A percentile compares a stretch with the other conserved stretches of the same genome.
phyloP scores from a whole-genome alignment of 2,329 filamentous ascomycete genomes.

The Sordariomycetes sp. region DNA sequence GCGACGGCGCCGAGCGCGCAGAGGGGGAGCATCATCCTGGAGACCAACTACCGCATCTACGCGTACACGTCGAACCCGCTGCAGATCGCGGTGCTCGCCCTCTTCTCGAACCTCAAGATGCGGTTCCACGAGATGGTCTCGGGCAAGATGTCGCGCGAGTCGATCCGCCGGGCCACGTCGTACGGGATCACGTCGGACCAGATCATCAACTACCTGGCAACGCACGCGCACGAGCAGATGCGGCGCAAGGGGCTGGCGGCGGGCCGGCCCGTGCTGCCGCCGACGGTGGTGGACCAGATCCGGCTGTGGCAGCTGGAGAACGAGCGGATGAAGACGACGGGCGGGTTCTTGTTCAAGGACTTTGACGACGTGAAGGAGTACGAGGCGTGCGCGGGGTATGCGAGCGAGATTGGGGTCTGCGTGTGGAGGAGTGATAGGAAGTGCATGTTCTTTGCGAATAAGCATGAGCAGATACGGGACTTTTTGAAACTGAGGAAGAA shows the following conservation, averaged over 20 bases:
- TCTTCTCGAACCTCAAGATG: slow-evolving; percentile 80
- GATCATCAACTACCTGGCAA: slow-evolving; percentile 84
- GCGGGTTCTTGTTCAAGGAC: slow-evolving; percentile 83
- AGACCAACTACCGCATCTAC: slow-evolving; percentile 96
- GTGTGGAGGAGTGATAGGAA: slow-evolving; percentile 75
- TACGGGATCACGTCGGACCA: slow-evolving; percentile 92
- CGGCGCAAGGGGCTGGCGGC: slow-evolving; percentile 50
- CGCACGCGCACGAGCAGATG: slow-evolving; percentile 93
- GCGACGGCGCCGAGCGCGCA: slow-evolving; percentile 26
- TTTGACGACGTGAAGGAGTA: slow-evolving; percentile 67
- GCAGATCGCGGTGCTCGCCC: slow-evolving; percentile 84
- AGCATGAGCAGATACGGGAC: slow-evolving; percentile 77
- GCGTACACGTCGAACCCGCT: slow-evolving; percentile 91
- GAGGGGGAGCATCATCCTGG: slow-evolving; percentile 84
- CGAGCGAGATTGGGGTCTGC: slow-evolving; percentile 81
- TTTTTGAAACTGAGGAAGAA: slow-evolving; percentile 62
- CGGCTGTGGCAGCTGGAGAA: slow-evolving; percentile 95
- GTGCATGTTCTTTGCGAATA: slow-evolving; percentile 83
- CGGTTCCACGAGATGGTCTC: slow-evolving; percentile 93
- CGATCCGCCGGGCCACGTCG: slow-evolving; percentile 75
- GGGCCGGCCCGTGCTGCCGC: slow-evolving; percentile 68
- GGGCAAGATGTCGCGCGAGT: slow-evolving; percentile 80
- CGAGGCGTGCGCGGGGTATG: slow-evolving; percentile 61
- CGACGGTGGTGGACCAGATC: slow-evolving; percentile 96
- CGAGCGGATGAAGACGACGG: slow-evolving; percentile 78